Evolutionary conservation across 371 early-diverging fungal genomes (phyloP).

Genomic region (Mortierella sp.): DNA sequence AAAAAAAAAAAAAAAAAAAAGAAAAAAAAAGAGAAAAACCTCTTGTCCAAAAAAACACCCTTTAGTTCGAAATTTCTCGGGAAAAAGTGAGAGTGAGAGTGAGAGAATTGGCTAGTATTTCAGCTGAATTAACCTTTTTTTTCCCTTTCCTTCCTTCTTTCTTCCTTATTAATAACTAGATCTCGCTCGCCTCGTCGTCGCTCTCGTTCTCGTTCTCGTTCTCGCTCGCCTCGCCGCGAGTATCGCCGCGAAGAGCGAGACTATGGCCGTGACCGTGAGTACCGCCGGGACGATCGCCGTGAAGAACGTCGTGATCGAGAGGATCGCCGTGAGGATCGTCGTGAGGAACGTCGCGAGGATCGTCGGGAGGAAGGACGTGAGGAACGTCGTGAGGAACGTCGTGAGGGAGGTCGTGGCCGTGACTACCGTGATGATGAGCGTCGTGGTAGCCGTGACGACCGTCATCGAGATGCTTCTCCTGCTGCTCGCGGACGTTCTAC

Average conservation of each 20-base stretch:
- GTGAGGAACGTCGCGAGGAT: background rate
- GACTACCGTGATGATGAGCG: constrained; percentile 7
- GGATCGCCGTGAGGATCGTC: constrained; percentile 24
- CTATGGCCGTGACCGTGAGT: constrained; percentile 4
- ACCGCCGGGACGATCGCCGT: constrained; percentile 16
- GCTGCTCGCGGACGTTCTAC: constrained; percentile 7
- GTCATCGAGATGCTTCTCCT: constrained; percentile 9
- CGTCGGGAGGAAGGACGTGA: constrained; percentile 15
- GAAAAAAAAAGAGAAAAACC: background rate
- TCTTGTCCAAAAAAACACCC: no score
- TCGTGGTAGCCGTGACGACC: constrained; percentile 8
- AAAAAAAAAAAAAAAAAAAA: background rate
- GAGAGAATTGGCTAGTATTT: background rate
- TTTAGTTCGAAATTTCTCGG: no score
- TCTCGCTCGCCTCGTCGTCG: constrained; percentile 49
- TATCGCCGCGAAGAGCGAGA: constrained; percentile 26
- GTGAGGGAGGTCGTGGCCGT: constrained; percentile 12
- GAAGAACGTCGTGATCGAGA: constrained; percentile 19
- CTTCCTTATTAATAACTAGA: constrained; percentile 3
- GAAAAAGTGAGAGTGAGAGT: no score
- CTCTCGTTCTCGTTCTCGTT: constrained; percentile 48
- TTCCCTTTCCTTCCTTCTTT: background rate
- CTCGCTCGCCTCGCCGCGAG: constrained; percentile 53
- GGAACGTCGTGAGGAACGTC: constrained; percentile 14
- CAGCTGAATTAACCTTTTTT: background rate